Evolutionary conservation across 208 protist genomes (phyloP).

Genomic region (Vickermania ingenoplastis): DNA sequence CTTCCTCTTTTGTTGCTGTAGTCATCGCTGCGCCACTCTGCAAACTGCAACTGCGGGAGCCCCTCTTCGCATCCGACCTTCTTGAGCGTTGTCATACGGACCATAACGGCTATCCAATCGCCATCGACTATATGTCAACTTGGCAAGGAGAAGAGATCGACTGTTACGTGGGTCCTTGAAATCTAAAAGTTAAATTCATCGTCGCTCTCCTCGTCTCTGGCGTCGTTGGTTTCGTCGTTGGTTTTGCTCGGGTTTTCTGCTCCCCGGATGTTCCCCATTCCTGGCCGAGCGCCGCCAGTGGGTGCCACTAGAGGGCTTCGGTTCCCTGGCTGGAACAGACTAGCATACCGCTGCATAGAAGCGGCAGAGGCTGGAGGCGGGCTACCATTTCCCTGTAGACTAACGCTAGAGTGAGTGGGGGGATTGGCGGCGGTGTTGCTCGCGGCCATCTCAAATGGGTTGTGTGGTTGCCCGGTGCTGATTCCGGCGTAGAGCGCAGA

Average conservation of each 20-base stretch:
- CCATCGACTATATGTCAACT: no score
- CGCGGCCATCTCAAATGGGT: constrained; percentile 74
- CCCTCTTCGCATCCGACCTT: no score
- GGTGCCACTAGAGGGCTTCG: constrained; percentile 34
- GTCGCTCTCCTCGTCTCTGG: constrained; percentile 28
- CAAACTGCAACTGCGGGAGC: no score
- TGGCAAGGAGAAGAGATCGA: no score
- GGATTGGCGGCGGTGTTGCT: constrained; percentile 13
- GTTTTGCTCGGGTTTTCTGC: constrained; percentile 9
- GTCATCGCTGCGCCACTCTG: no score
- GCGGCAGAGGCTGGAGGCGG: constrained; percentile 20
- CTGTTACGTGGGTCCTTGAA: no score
- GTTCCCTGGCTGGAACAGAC: constrained; percentile 50
- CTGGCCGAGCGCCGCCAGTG: not conserved
- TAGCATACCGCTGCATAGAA: constrained; percentile 46
- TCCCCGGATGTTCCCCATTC: constrained; percentile 6
- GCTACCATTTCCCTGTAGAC: constrained; percentile 33
- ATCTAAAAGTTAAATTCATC: constrained; percentile 86
- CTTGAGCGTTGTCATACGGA: no score
- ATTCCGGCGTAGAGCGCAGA: constrained; percentile 74
- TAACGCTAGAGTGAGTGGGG: constrained; percentile 13
- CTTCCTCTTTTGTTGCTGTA: no score
- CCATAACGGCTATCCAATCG: no score
- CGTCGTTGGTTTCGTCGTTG: no score
- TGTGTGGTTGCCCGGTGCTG: constrained; percentile 81